phyloP scores from a whole-genome alignment of 805 yeast genomes.

The Komagataella mondaviorum region DNA sequence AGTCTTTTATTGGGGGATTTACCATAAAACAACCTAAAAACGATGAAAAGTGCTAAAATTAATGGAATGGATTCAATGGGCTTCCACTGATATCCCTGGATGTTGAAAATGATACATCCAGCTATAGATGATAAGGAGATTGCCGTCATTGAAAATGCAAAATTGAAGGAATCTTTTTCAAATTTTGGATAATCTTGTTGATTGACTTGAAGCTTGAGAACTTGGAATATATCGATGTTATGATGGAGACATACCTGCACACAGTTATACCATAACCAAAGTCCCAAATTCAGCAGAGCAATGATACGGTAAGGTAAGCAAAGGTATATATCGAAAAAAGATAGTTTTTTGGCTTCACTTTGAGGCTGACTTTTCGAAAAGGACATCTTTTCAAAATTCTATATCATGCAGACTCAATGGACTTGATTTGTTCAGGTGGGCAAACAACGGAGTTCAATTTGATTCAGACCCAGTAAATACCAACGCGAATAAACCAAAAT shows the following conservation, averaged over 20 bases:
- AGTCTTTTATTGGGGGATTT: conserved; percentile 25
- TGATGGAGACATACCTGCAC: conserved; percentile 22
- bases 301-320: conserved; percentile 43
- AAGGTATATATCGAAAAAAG: conserved; percentile 17
- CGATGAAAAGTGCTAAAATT: conserved; percentile 20
- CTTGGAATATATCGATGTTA: conserved; percentile 30
- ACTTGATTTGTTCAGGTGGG: neutral
- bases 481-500: neutral
- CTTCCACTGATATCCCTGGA: conserved; percentile 11
- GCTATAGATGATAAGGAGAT: conserved; percentile 12
- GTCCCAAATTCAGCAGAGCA: conserved; percentile 32
- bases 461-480: neutral
- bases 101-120: conserved; percentile 8
- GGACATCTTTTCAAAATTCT: neutral
- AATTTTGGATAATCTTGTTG: neutral
- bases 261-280: conserved; percentile 39
- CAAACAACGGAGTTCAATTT: neutral
- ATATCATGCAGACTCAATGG: neutral
- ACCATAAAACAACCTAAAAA: conserved; percentile 20
- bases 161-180: conserved; percentile 11
- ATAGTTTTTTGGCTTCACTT: neutral
- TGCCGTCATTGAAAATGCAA: conserved; percentile 15
- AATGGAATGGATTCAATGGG: conserved; percentile 23
- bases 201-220: conserved; percentile 19
- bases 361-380: neutral